Base-by-base conservation (phyloP, 192 early-diverging fungal genomes). In the Umbelopsis isabellina region DNA sequence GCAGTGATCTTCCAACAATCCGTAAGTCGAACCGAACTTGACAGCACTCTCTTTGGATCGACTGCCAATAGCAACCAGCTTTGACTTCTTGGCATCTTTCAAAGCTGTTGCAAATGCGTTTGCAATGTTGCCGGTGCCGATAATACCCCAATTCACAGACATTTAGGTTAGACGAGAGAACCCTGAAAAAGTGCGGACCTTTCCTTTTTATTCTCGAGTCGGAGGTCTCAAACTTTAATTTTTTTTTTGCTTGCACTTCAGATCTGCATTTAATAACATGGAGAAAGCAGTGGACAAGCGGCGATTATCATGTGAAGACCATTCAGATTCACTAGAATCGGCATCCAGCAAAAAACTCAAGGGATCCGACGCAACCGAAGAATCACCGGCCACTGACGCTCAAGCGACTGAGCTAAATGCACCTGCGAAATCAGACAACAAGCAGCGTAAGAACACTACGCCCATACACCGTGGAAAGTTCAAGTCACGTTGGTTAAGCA, bases 111-210 rank as follows among this genome's bases (percentile, higher is more conserved):
- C 77, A 65, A 79, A 79, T 47, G 70, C 67, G n/a, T 75, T 68
- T 50, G 77, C 77, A 72, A 79, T 79, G 22, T 72, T 72, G 20
- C 77, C 77, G 1, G 77, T 79, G n/a, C 77, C 77, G 25, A 72
- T 25, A 49, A 79, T 79, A 51, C 77, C 77, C 77, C 77, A 79
- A 46, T 58, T 65, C 15, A 79, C 65, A 4, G 65, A 44, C 47
- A 70, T 68, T 68, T 47, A 58, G 55, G 55, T 52, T 30, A 18
- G n/a, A 15, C 25, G 55, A 33, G 30, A 35, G 55, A 27, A 18
- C 6, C 11, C 21, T 25, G 55, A 61, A 27, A 16, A 16, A 20
- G 30, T 11, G 4, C 33, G 33, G 23, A 53, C 22, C 51, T 4
- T 53, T 3, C 37, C 37, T 0, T 49, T 49, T 49, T 49, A 20